These are phyloP conservation scores for Lachnum nothofagi DNA, from an alignment of 2,329 filamentous ascomycete species.

Conservation along the genomic window DNA sequence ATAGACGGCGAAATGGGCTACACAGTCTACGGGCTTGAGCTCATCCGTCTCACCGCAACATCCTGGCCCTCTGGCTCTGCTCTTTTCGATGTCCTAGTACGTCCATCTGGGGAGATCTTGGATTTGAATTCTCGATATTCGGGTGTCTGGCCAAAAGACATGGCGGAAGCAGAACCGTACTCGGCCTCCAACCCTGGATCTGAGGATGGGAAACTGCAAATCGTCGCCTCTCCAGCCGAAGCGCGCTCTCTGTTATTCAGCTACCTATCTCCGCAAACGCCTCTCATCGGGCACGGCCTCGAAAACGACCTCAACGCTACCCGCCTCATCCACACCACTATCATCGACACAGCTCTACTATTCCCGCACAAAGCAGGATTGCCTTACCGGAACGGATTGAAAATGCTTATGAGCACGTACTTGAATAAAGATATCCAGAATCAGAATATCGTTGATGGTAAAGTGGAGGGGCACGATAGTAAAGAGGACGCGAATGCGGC, in stretches of 20 bases:
- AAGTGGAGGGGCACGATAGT: constrained; percentile 71
- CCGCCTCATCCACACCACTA: constrained; percentile 75
- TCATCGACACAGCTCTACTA: constrained; percentile 81
- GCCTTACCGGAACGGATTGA: constrained; percentile 74
- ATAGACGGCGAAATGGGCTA: constrained; percentile 99
- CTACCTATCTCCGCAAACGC: constrained; percentile 69
- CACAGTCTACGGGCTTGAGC: constrained; percentile 79
- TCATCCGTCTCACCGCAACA: constrained; percentile 83
- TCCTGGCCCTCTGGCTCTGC: constrained; percentile 74
- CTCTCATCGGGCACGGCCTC: constrained; percentile 85
- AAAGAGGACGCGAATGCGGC: constrained; percentile 86
- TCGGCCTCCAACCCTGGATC: constrained; percentile 23
- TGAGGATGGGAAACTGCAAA: constrained; percentile 50
- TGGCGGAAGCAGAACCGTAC: constrained; percentile 62
- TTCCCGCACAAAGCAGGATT: constrained; percentile 75
- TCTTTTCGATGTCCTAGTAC: constrained; percentile 79
- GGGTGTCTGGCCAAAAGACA: constrained; percentile 74
- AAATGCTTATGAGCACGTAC: constrained; percentile 62
- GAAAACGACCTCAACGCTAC: constrained; percentile 91
- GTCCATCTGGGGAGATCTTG: constrained; percentile 74
- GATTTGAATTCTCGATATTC: constrained; percentile 92
- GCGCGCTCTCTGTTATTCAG: constrained; percentile 75
- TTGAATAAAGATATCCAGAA: constrained; percentile 63
- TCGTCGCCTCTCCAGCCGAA: constrained; percentile 68
- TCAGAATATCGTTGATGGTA: constrained; percentile 54